Conservation (phyloP, 352 stramenopile species). For the Elongisporangium prolatum region DNA sequence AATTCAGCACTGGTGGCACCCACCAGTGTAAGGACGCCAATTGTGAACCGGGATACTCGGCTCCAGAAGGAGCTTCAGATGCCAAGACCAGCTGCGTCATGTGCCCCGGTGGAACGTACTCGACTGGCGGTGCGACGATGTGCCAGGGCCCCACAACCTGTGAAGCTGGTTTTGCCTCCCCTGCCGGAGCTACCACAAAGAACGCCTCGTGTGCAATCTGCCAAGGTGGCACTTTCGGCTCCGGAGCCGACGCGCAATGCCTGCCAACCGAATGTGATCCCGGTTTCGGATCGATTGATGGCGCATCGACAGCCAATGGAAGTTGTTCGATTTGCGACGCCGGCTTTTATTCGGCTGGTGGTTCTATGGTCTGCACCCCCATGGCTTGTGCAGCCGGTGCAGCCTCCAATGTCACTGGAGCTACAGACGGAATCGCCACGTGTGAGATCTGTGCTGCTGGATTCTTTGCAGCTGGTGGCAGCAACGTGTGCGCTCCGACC, state of each 20-base stretch:
- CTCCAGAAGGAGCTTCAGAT: conserved; percentile 22
- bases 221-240: conserved; percentile 20
- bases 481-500: conserved; percentile 20
- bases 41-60: conserved; percentile 23
- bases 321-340: conserved; percentile 22
- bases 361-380: conserved; percentile 18
- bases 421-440: conserved; percentile 10
- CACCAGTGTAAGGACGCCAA: conserved; percentile 21
- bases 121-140: conserved; percentile 15
- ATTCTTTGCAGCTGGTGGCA: conserved; percentile 20
- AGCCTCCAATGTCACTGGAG: conserved; percentile 21
- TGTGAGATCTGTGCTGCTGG: conserved; percentile 29
- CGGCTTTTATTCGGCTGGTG: conserved; percentile 32
- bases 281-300: conserved; percentile 22
- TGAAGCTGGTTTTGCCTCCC: conserved; percentile 22
- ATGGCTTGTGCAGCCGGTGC: conserved; percentile 22
- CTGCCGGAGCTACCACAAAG: conserved; percentile 17
- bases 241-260: conserved; percentile 22
- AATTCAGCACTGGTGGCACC: conserved; percentile 24
- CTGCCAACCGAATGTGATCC: conserved; percentile 24
- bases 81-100: conserved; percentile 24
- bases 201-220: conserved; percentile 32
- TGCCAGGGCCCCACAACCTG: conserved; percentile 32
- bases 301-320: conserved; percentile 17
- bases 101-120: conserved; percentile 30